Evolutionary conservation across 2,329 filamentous ascomycete genomes (phyloP).

Genomic region (Talaromyces sp.): DNA sequence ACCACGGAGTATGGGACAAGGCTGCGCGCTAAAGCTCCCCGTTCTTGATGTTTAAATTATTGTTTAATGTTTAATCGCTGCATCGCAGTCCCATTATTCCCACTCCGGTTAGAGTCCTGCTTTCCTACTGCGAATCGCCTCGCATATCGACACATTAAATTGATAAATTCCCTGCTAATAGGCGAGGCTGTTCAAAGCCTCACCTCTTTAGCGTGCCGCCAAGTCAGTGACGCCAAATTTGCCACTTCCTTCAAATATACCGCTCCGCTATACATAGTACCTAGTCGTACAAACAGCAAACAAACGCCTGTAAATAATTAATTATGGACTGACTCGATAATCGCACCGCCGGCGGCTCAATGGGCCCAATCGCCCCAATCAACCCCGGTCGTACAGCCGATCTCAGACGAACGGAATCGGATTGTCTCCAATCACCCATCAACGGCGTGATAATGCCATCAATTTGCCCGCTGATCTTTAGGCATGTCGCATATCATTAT

Average conservation of each 20-base stretch:
- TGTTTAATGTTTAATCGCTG: neutral
- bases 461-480: neutral
- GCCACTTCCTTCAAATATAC: neutral
- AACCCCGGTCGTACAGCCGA: neutral
- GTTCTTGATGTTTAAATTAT: neutral
- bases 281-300: neutral
- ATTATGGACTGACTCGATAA: neutral
- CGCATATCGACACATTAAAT: neutral
- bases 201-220: neutral
- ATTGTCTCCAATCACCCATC: neutral
- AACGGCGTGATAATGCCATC: neutral
- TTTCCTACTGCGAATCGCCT: neutral
- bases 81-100: neutral
- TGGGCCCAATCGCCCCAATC: neutral
- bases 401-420: neutral
- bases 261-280: neutral
- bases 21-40: neutral
- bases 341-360: no score
- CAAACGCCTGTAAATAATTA: no score
- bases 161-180: no score
- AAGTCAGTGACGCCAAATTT: neutral
- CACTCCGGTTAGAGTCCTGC: neutral
- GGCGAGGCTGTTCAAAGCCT: neutral
- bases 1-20: no score
- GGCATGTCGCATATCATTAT: neutral